A percentile compares a stretch with the other conserved stretches of the same genome.
Conservation (phyloP, 1,139 yeast species). For the Candida neerlandica region DNA sequence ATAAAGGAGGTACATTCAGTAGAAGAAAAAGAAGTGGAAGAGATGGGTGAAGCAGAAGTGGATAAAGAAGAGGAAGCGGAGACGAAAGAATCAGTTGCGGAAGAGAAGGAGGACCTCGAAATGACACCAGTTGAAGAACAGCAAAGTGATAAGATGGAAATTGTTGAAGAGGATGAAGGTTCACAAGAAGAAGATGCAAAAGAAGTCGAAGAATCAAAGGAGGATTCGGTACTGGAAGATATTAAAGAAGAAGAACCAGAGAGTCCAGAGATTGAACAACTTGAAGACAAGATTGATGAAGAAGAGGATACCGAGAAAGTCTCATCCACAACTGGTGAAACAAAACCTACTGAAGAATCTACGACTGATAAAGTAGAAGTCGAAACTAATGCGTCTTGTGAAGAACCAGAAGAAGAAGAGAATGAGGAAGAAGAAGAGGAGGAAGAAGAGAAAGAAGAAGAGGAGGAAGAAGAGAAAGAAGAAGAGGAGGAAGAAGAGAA, state of each 20-base stretch:
- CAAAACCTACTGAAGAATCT: neutral
- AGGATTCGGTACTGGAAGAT: neutral
- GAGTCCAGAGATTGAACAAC: slow-evolving; percentile 7
- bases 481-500: slow-evolving; percentile 4
- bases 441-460: no score
- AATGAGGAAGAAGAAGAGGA: no score
- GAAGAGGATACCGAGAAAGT: neutral
- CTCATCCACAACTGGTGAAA: no score
- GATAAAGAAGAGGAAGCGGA: slow-evolving; percentile 1
- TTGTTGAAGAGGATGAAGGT: neutral
- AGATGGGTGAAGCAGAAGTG: neutral
- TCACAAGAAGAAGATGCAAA: neutral
- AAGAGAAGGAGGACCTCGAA: no score
- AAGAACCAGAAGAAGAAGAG: slow-evolving; percentile 8
- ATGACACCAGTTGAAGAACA: no score
- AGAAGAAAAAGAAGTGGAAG: neutral
- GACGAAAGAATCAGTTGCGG: neutral
- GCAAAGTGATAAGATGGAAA: neutral
- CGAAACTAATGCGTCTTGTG: neutral
- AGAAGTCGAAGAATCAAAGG: slow-evolving; percentile 5
- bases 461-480: neutral
- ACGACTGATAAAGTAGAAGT: neutral
- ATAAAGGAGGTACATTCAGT: no score
- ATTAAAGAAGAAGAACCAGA: slow-evolving; percentile 10
- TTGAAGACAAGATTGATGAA: slow-evolving; percentile 1